Evolutionary conservation across 2,329 filamentous ascomycete genomes (phyloP).

Genomic region (Cladophialophora immunda): DNA sequence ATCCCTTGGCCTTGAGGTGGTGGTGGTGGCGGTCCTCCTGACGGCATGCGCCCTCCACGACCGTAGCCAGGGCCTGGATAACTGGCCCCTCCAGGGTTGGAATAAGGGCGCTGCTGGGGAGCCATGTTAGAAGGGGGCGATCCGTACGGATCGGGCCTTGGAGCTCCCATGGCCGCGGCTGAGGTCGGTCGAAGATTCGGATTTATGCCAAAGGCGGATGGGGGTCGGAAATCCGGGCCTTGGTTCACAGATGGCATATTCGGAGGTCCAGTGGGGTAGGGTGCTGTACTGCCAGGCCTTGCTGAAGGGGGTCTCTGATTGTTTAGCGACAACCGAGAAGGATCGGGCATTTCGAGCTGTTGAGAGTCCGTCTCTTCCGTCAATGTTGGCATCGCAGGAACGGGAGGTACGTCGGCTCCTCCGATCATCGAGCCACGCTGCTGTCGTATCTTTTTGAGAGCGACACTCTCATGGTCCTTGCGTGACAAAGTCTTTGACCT

Average conservation of each 20-base stretch:
- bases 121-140: conserved; percentile 19
- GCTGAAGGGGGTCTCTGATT: conserved; percentile 43
- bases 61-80: conserved; percentile 44
- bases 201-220: conserved; percentile 59
- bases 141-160: conserved; percentile 38
- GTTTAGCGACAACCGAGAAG: conserved; percentile 51
- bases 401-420: conserved; percentile 35
- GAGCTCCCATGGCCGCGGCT: conserved; percentile 37
- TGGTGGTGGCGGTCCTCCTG: conserved; percentile 23
- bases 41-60: conserved; percentile 31
- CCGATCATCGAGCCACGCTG: conserved; percentile 69
- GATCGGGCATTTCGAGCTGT: conserved; percentile 59
- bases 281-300: conserved; percentile 44
- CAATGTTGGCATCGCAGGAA: conserved; percentile 54
- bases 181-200: conserved; percentile 56
- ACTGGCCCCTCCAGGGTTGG: conserved; percentile 30
- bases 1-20: conserved; percentile 17
- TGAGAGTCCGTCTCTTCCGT: conserved; percentile 44
- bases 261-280: conserved; percentile 52
- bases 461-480: conserved; percentile 90
- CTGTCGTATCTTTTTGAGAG: conserved; percentile 85
- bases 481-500: conserved; percentile 86
- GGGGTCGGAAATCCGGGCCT: conserved; percentile 51
- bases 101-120: conserved; percentile 37
- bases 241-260: conserved; percentile 42